Base-by-base conservation (phyloP, 1,139 yeast genomes). In the Diutina ranongensis region DNA sequence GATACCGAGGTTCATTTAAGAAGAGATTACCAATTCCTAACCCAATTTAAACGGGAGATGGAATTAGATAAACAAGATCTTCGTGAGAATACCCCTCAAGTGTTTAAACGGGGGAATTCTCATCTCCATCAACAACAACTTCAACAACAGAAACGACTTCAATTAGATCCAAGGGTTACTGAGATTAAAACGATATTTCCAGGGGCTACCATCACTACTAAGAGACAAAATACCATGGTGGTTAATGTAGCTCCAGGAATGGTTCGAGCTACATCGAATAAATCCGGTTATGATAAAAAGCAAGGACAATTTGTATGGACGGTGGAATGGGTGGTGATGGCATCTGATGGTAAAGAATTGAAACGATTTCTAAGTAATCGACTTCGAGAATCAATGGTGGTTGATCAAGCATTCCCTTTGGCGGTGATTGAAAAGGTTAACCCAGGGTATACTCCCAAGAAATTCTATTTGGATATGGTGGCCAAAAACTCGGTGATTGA, bases 221-320 rank as follows among this genome's bases (percentile, higher is more conserved):
- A 38, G 16, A 31, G 42, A n/a, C 42, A 38, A 15, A 38, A 38
- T 25, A 38, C 42, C 4, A 8, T 38, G 33, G 42, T 38, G 20
- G 42, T 38, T 4, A 25, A n/a, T 13, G 33, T 38, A 3, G 31
- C 42, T 2, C 31, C 42, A 16, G 44, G 44, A 13, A 40, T 40
- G 44, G 34, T 33, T 16, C 34, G 44, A 9, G 10, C 44, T 18
- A n/a, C 8, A 7, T 9, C 34, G 13, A 40, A 40, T 20, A 28
- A 28, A n/a, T 18, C 21, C 13, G 44, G 44, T 7, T 40, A 40
- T 21, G 44, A 40, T 15, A 40, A 40, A 13, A 28, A 31, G 19
- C 44, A 13, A 10, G 44, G 44, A 4, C 27, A 19, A 20, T 40
- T 16, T 18, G 35, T 40, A 21, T 40, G 44, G 44, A 40, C 44